Conservation (phyloP, 345 rosid genomes). For the Linum lewisii region DNA sequence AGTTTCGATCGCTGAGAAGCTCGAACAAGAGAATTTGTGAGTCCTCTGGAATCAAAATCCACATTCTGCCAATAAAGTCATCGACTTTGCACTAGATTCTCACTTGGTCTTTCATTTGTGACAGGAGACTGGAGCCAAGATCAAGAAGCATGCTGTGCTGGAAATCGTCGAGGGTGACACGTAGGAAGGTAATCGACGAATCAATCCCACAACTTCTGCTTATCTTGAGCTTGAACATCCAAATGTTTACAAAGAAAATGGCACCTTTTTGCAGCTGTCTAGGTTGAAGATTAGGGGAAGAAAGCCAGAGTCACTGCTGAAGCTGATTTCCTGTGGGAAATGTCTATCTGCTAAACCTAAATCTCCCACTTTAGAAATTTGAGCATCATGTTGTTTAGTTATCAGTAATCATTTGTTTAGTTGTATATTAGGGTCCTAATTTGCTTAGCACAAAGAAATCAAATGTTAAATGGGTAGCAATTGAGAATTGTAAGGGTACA, state of each 20-base stretch:
- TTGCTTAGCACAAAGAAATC: not conserved
- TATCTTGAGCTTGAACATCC: not conserved
- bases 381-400: not conserved
- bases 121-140: conserved; percentile 84
- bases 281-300: not conserved
- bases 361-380: not conserved
- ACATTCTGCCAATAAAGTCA: not conserved
- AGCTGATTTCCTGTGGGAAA: conserved; percentile 1
- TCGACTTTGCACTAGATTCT: conserved; percentile 7
- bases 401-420: not conserved
- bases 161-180: conserved; percentile 58
- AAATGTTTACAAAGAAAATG: not conserved
- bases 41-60: not conserved
- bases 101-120: conserved; percentile 8
- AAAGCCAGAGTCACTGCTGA: not conserved
- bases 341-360: not conserved
- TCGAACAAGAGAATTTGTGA: conserved; percentile 91
- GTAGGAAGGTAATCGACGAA: conserved; percentile 54
- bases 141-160: conserved; percentile 88
- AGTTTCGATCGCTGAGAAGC: conserved; percentile 80
- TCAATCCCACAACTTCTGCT: too few species aligned
- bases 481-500: too few species aligned
- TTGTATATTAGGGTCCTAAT: not conserved
- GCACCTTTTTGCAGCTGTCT: not conserved
- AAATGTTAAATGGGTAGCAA: too few species aligned